Conservation (phyloP, 176 grass and related monocot genomes). For the Alopecurus myosuroides region DNA sequence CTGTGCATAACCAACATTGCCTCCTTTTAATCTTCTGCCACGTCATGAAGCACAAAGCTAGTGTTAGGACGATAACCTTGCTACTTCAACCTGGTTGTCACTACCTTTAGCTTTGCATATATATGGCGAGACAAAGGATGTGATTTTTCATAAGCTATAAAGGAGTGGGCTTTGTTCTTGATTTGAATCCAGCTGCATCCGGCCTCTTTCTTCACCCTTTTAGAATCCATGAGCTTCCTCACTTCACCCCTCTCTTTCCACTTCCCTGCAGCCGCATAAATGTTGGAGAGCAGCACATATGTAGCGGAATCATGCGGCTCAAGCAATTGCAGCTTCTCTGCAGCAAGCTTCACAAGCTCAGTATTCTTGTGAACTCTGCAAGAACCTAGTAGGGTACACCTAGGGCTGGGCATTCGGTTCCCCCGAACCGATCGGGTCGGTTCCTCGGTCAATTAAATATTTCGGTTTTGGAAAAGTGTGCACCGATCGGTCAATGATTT, state of each 20-base stretch:
- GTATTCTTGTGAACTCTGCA: conserved; percentile 67
- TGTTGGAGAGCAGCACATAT: conserved; percentile 75
- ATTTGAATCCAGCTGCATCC: conserved; percentile 74
- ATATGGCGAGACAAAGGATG: conserved; percentile 58
- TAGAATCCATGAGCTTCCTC: conserved; percentile 62
- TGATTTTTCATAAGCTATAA: conserved; percentile 51
- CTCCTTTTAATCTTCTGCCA: conserved; percentile 48
- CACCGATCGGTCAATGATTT: too few relatives aligned
- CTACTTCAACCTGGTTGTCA: conserved; percentile 43
- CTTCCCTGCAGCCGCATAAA: conserved; percentile 59
- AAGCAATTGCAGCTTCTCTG: conserved; percentile 59
- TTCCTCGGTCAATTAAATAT: too few relatives aligned
- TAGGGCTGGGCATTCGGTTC: too few relatives aligned
- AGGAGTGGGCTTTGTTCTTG: conserved; percentile 58
- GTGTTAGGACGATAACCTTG: conserved; percentile 47
- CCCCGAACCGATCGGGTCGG: too few relatives aligned
- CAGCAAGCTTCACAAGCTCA: conserved; percentile 63
- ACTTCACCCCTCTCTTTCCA: conserved; percentile 62
- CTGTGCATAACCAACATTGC: conserved; percentile 41
- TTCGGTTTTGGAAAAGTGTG: too few relatives aligned
- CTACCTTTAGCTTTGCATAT: conserved; percentile 51
- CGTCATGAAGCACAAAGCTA: conserved; percentile 50
- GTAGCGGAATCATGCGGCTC: conserved; percentile 55
- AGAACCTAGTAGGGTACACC: conserved; percentile 58
- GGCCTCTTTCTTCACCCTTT: conserved; percentile 65